phyloP scores from a whole-genome alignment of 2,329 filamentous ascomycete species.

The Colletotrichum karsti region DNA sequence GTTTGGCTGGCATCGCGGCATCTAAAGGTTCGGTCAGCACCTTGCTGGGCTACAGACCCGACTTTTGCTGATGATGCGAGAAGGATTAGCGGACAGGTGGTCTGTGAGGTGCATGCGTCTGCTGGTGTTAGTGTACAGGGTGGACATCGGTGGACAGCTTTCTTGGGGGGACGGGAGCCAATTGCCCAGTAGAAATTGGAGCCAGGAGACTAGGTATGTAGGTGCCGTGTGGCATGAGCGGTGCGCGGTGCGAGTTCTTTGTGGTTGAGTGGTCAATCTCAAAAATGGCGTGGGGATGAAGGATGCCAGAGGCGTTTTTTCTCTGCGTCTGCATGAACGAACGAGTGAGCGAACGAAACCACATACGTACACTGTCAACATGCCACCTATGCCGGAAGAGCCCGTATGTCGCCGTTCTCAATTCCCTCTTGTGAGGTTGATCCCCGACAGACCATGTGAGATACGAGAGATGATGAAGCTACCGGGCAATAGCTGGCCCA shows the following conservation, averaged over 20 bases:
- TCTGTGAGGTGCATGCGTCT: slow-evolving; percentile 28
- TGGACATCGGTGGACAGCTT: slow-evolving; percentile 18
- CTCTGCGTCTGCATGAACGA: slow-evolving; percentile 3
- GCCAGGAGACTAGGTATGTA: background rate
- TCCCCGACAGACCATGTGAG: background rate
- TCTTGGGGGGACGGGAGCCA: slow-evolving; percentile 4
- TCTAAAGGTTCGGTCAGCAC: slow-evolving; percentile 22
- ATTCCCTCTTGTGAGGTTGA: background rate
- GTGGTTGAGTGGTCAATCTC: slow-evolving; percentile 8
- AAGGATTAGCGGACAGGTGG: slow-evolving; percentile 16
- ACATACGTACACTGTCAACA: background rate
- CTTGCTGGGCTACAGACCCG: slow-evolving; percentile 15
- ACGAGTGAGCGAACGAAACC: slow-evolving; percentile 6
- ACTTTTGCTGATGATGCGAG: slow-evolving; percentile 9
- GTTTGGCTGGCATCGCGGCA: slow-evolving; percentile 18
- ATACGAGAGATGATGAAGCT: background rate
- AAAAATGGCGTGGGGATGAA: background rate
- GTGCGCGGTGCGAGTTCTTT: background rate
- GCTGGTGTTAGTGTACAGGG: slow-evolving; percentile 11
- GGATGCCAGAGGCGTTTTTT: background rate
- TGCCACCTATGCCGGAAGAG: background rate
- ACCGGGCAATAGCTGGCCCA: background rate
- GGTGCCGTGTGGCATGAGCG: slow-evolving; percentile 17
- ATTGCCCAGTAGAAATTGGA: slow-evolving; percentile 20
- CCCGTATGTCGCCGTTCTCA: slow-evolving; percentile 8